Conservation (phyloP, 1,284 basidiomycete species). For the Sparassis latifolia region DNA sequence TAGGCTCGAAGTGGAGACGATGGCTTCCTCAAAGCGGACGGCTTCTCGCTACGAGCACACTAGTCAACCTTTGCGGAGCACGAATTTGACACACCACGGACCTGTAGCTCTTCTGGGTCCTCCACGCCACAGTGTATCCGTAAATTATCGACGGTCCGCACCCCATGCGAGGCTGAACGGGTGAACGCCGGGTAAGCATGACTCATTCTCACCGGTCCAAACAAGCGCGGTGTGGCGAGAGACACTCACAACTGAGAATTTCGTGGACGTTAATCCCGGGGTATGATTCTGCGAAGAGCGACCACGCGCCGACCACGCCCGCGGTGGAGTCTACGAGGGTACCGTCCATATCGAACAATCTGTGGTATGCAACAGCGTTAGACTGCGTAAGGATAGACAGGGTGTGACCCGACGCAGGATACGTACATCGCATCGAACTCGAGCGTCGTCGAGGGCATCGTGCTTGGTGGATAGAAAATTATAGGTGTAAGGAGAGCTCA, state of each 20-base stretch:
- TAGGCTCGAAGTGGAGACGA: constrained; percentile 48
- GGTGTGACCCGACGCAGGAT: not conserved
- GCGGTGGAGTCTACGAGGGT: constrained; percentile 71
- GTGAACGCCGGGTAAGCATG: not conserved
- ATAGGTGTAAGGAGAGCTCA: not conserved
- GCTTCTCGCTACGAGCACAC: constrained; percentile 44
- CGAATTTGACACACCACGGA: constrained; percentile 20
- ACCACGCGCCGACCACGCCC: constrained; percentile 73
- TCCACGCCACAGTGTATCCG: constrained; percentile 62
- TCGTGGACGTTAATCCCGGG: constrained; percentile 53
- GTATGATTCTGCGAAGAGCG: constrained; percentile 56
- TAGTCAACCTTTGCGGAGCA: not conserved
- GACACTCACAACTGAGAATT: constrained; percentile 52
- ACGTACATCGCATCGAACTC: constrained; percentile 52
- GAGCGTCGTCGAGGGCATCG: constrained; percentile 43
- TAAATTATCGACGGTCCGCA: constrained; percentile 77
- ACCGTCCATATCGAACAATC: constrained; percentile 77
- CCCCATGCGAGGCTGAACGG: constrained; percentile 65
- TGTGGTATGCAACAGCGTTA: constrained; percentile 17
- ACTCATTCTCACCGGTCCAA: not conserved
- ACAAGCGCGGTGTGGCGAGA: constrained; percentile 2
- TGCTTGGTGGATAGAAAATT: not conserved
- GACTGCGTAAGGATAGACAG: constrained; percentile 4
- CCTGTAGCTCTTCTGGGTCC: constrained; percentile 64
- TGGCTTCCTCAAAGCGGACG: constrained; percentile 60